Conservation (phyloP, 129 eudicot genomes). For the Flaveria trinervia region DNA sequence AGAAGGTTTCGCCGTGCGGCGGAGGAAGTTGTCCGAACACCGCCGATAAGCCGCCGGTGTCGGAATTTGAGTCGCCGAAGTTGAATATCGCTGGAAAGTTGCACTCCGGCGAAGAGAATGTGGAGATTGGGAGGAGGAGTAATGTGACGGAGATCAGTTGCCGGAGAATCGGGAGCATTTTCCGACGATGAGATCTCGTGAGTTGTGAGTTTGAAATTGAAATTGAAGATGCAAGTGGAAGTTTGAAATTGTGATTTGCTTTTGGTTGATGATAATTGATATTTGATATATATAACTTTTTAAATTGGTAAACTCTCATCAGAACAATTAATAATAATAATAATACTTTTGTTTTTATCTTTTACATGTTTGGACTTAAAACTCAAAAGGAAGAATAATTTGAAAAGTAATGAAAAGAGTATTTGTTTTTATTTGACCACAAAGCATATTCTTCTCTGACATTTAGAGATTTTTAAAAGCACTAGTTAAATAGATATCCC, state of each 20-base stretch:
- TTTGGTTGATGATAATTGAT: too few relatives aligned
- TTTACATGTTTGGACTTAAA: too few relatives aligned
- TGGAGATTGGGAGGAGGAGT: slow-evolving; percentile 17
- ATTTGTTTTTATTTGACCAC: too few relatives aligned
- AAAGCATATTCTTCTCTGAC: too few relatives aligned
- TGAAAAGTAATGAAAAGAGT: too few relatives aligned
- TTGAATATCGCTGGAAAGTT: slow-evolving; percentile 46
- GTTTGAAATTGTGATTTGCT: background rate
- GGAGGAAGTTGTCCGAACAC: slow-evolving; percentile 40
- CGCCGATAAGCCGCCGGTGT: slow-evolving; percentile 53
- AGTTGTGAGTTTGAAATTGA: background rate
- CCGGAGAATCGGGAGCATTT: slow-evolving; percentile 13
- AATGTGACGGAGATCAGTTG: slow-evolving; percentile 26
- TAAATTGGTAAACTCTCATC: too few relatives aligned
- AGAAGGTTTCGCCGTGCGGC: slow-evolving; percentile 48
- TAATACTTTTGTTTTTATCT: too few relatives aligned
- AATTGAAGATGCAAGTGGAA: background rate
- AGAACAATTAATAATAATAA: too few relatives aligned
- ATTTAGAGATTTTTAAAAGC: too few relatives aligned
- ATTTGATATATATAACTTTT: too few relatives aligned
- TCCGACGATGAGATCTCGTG: slow-evolving; percentile 5
- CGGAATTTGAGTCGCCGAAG: slow-evolving; percentile 66
- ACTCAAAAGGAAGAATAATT: too few relatives aligned
- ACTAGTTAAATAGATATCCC: too few relatives aligned
- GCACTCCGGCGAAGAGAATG: slow-evolving; percentile 31